Evolutionary conservation across 495 filamentous ascomycete species (phyloP).

Genomic region (Penicillium paradoxum): DNA sequence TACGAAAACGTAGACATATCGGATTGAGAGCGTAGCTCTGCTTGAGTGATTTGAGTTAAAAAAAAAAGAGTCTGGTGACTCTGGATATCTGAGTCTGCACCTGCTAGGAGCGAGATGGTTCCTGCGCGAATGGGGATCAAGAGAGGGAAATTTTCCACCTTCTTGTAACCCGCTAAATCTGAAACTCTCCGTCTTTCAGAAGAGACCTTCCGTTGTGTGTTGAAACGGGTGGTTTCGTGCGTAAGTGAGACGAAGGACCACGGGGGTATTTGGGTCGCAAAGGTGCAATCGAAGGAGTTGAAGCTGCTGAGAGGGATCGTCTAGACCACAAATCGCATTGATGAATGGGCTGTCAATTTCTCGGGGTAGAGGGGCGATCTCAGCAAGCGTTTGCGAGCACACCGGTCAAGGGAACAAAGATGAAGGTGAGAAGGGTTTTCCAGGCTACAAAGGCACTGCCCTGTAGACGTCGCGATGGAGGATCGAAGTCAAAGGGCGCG

Average conservation of each 20-base stretch:
- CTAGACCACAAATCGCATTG: slow-evolving; percentile 34
- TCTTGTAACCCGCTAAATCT: slow-evolving; percentile 32
- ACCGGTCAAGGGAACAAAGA: slow-evolving; percentile 8
- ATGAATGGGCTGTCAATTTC: slow-evolving; percentile 8
- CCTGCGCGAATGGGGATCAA: slow-evolving; percentile 28
- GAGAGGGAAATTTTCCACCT: slow-evolving; percentile 23
- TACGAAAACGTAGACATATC: slow-evolving; percentile 67
- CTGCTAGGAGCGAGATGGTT: slow-evolving; percentile 22
- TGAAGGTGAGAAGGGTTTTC: background rate
- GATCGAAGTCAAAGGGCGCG: background rate
- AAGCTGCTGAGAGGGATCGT: slow-evolving; percentile 3
- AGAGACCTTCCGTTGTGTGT: slow-evolving; percentile 16
- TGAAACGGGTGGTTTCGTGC: slow-evolving; percentile 1
- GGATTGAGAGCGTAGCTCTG: slow-evolving; percentile 12
- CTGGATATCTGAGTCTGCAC: slow-evolving; percentile 20
- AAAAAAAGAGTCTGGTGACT: slow-evolving; percentile 19
- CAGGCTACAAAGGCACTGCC: slow-evolving; percentile 16
- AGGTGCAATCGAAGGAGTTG: background rate
- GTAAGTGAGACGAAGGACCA: slow-evolving; percentile 1
- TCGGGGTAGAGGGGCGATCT: background rate
- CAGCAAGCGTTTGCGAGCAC: slow-evolving; percentile 4
- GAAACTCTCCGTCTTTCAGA: slow-evolving; percentile 24
- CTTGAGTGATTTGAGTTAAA: slow-evolving; percentile 9
- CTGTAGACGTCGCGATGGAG: slow-evolving; percentile 11
- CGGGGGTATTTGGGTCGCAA: slow-evolving; percentile 1